Conservation (phyloP, 768 basidiomycete species). For the Russula earlei region DNA sequence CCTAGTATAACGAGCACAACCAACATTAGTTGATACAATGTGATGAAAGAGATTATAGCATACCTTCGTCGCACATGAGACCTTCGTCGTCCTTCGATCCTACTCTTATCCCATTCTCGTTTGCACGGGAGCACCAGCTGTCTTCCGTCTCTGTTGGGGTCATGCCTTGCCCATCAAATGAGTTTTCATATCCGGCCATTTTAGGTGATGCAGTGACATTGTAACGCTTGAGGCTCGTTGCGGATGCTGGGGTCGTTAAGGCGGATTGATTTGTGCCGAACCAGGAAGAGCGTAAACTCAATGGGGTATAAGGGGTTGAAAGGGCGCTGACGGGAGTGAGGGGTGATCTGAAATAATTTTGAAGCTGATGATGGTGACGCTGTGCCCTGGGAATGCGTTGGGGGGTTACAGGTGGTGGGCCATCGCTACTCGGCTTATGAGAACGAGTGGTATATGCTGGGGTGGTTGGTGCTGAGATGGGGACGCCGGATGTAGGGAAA, state of each 20-base stretch:
- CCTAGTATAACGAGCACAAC: constrained; percentile 15
- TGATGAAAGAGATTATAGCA: constrained; percentile 26
- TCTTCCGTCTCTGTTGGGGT: constrained; percentile 52
- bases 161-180: constrained; percentile 25
- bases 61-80: constrained; percentile 42
- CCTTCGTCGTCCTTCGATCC: constrained; percentile 32
- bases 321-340: constrained; percentile 44
- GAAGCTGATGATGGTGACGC: constrained; percentile 30
- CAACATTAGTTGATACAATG: constrained; percentile 31
- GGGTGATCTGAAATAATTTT: constrained; percentile 40
- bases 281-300: constrained; percentile 55
- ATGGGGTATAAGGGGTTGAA: constrained; percentile 57
- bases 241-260: constrained; percentile 52
- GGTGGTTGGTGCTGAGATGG: constrained; percentile 38
- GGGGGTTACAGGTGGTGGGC: constrained; percentile 47
- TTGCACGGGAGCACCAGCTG: constrained; percentile 66
- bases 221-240: constrained; percentile 33
- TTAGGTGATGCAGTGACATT: constrained; percentile 37
- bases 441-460: constrained; percentile 32
- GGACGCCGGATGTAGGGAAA: constrained; percentile 20
- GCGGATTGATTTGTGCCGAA: constrained; percentile 39
- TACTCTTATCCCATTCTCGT: constrained; percentile 63
- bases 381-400: constrained; percentile 45
- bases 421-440: constrained; percentile 25
- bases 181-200: constrained; percentile 28